Evolutionary conservation across 2,329 filamentous ascomycete genomes (phyloP).

Genomic region (Ophidiomyces ophidiicola): DNA sequence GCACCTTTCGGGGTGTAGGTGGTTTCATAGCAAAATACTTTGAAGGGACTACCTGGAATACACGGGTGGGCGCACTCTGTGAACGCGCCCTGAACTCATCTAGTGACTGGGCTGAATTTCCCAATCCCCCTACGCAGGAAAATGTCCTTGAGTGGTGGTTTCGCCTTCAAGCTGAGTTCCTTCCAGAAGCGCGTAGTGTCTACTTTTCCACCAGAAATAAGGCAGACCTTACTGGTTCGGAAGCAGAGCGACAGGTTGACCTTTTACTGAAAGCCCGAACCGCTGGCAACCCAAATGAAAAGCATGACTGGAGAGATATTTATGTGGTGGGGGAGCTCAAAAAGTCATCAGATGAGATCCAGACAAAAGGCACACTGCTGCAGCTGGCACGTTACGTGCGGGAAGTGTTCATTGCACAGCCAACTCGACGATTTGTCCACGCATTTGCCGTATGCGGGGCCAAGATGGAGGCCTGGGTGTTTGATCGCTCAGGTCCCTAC

Average conservation of each 20-base stretch:
- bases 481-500: conserved; percentile 25
- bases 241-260: conserved; percentile 16
- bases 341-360: conserved; percentile 5
- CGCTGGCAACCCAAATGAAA: background rate
- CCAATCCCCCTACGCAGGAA: conserved; percentile 8
- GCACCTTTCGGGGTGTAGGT: conserved; percentile 14
- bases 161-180: conserved; percentile 15
- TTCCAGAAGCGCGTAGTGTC: conserved; percentile 11
- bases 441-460: conserved; percentile 20
- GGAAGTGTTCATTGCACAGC: conserved; percentile 18
- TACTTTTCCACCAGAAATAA: conserved; percentile 9
- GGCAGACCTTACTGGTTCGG: conserved; percentile 10
- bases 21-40: conserved; percentile 19
- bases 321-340: conserved; percentile 16
- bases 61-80: conserved; percentile 7
- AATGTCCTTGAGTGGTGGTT: conserved; percentile 15
- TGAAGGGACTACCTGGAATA: conserved; percentile 16
- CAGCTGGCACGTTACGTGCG: conserved; percentile 15
- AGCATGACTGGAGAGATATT: conserved; percentile 17
- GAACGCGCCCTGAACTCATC: background rate
- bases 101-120: conserved; percentile 12
- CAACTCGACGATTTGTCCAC: conserved; percentile 23
- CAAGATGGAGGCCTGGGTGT: conserved; percentile 24
- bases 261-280: conserved; percentile 14
- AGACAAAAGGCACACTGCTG: conserved; percentile 12